Evolutionary conservation across 345 rosid species (phyloP).

Genomic region (Reutealis trisperma): DNA sequence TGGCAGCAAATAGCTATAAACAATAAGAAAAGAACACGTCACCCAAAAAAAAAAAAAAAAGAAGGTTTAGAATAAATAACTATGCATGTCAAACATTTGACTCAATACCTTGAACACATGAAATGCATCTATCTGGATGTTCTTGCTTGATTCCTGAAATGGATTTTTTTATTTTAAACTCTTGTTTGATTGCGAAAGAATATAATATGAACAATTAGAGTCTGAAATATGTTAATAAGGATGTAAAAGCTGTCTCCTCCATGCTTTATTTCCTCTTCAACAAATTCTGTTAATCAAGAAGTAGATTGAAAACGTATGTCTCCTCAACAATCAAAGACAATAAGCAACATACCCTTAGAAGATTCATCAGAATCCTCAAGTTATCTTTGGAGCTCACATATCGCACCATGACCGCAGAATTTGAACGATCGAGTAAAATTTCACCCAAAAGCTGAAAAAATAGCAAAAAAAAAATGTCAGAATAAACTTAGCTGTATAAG

Average conservation of each 20-base stretch:
- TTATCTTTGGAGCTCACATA: constrained; percentile 69
- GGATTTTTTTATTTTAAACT: not conserved
- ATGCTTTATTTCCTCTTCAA: not conserved
- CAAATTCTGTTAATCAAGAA: not conserved
- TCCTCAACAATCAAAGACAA: not conserved
- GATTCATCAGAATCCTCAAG: constrained; percentile 77
- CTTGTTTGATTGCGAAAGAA: not conserved
- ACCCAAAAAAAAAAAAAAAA: too few relatives aligned
- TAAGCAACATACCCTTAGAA: constrained; percentile 50
- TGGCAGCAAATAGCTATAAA: constrained; percentile 52
- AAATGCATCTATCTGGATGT: constrained; percentile 96
- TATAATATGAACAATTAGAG: too few relatives aligned
- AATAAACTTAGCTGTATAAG: not conserved
- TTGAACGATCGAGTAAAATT: constrained; percentile 63
- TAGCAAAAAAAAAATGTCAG: not conserved
- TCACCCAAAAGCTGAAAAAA: constrained; percentile 50
- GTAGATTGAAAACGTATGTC: not conserved
- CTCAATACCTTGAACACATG: constrained; percentile 87
- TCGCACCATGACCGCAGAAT: constrained; percentile 60
- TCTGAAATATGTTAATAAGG: not conserved
- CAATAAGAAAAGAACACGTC: not conserved
- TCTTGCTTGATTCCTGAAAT: constrained; percentile 92
- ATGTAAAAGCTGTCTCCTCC: not conserved
- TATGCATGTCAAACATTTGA: not conserved
- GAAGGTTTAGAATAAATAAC: not conserved